These are phyloP conservation scores for Blastobotrys buckinghamii DNA, from an alignment of 1,139 yeast species.

Conservation along the genomic window DNA sequence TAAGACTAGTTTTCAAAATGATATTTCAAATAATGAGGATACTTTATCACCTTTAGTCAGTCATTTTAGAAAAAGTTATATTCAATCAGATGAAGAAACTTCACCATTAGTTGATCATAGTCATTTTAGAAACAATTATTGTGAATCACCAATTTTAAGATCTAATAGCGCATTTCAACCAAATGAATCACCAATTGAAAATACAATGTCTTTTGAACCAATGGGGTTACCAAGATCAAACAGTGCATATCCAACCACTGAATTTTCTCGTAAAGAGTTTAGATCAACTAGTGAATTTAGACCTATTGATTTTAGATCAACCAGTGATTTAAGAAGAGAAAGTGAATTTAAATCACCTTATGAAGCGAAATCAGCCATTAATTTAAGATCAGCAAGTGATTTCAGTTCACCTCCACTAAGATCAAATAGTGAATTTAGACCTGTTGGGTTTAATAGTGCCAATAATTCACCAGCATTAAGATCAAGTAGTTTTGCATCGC, in stretches of 20 bases:
- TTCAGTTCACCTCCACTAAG: not conserved
- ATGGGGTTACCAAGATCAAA: not conserved
- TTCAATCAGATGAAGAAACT: not conserved
- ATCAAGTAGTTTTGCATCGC: too few species aligned
- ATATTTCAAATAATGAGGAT: not conserved
- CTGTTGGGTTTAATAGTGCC: not conserved
- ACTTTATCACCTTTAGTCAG: not conserved
- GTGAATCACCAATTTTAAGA: not conserved
- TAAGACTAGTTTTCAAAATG: not conserved
- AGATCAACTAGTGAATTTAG: not conserved
- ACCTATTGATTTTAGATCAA: not conserved
- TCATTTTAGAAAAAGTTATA: not conserved
- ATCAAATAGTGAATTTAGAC: not conserved
- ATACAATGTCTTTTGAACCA: not conserved
- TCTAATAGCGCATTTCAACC: not conserved
- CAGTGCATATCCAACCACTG: too few species aligned
- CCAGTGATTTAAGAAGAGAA: not conserved
- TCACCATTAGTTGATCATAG: not conserved
- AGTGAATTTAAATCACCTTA: not conserved
- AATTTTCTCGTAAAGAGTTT: too few species aligned
- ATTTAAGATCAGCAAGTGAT: not conserved
- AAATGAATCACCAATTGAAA: too few species aligned
- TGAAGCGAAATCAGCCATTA: not conserved
- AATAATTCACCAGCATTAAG: too few species aligned
- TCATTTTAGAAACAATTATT: not conserved